Evolutionary conservation across 1,139 yeast genomes (phyloP).

Genomic region (Torulaspora pretoriensis): DNA sequence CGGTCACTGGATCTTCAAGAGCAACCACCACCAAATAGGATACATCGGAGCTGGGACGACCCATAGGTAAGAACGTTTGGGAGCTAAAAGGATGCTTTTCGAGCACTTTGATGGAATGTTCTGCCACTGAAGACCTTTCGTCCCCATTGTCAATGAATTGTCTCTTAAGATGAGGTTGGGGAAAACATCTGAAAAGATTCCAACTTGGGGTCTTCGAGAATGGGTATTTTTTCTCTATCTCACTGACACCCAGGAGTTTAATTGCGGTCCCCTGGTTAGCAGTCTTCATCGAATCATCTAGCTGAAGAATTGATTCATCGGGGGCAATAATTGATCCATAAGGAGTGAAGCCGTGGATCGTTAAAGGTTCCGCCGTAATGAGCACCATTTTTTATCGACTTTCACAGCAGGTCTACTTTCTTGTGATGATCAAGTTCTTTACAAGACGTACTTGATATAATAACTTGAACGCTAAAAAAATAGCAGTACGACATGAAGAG

Average conservation of each 20-base stretch:
- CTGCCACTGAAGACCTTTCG: constrained; percentile 14
- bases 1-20: constrained; percentile 41
- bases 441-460: too few relatives aligned
- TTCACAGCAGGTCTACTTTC: too few relatives aligned
- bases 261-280: constrained; percentile 96
- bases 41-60: constrained; percentile 42
- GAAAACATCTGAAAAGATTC: constrained; percentile 79
- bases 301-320: constrained; percentile 44
- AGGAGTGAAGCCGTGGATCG: constrained; percentile 46
- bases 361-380: constrained; percentile 38
- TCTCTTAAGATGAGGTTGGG: constrained; percentile 58
- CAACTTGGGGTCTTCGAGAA: constrained; percentile 53
- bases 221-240: constrained; percentile 55
- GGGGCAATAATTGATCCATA: constrained; percentile 58
- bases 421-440: too few relatives aligned
- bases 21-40: constrained; percentile 85
- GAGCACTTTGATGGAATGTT: constrained; percentile 61
- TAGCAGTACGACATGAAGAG: too few relatives aligned
- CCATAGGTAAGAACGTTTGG: constrained; percentile 89
- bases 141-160: constrained; percentile 23
- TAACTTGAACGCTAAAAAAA: too few relatives aligned
- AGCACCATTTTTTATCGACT: background rate
- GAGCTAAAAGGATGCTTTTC: constrained; percentile 91
- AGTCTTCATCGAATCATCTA: constrained; percentile 40
- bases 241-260: constrained; percentile 69